A percentile compares a stretch with the other conserved stretches of the same genome.
phyloP scores from a whole-genome alignment of 495 filamentous ascomycete genomes.

The Stereocaulon alpinum region DNA sequence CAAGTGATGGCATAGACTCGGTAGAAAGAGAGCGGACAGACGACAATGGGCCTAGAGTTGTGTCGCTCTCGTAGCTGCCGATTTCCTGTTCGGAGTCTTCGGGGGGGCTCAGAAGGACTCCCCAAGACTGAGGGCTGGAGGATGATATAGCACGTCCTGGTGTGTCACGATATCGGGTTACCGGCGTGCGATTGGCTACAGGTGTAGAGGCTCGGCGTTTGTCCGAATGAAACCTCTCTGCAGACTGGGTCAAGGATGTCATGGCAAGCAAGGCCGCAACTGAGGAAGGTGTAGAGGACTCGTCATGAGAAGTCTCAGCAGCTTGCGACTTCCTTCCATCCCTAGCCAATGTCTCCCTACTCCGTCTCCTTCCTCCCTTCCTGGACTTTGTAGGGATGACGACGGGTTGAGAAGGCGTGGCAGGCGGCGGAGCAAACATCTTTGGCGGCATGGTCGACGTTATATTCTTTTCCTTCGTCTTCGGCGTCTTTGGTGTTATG shows the following conservation, averaged over 20 bases:
- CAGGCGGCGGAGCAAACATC: slow-evolving; percentile 10
- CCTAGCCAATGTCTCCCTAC: not conserved
- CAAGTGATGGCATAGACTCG: slow-evolving; percentile 54
- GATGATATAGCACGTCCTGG: slow-evolving; percentile 12
- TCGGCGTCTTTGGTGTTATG: not conserved
- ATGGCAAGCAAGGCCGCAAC: slow-evolving; percentile 20
- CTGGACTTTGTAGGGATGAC: slow-evolving; percentile 21
- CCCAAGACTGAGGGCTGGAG: slow-evolving; percentile 24
- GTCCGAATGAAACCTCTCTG: not conserved
- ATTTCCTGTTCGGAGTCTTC: slow-evolving; percentile 31
- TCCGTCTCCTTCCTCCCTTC: slow-evolving; percentile 6
- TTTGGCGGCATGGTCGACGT: slow-evolving; percentile 34
- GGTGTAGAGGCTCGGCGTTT: not conserved
- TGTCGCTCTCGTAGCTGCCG: slow-evolving; percentile 29
- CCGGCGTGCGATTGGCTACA: not conserved
- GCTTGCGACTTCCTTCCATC: slow-evolving; percentile 6
- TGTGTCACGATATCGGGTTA: not conserved
- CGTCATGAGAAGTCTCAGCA: slow-evolving; percentile 11
- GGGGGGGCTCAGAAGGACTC: slow-evolving; percentile 39
- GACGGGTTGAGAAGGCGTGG: slow-evolving; percentile 21
- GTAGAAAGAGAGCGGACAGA: slow-evolving; percentile 46
- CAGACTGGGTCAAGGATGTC: slow-evolving; percentile 7
- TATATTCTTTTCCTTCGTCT: slow-evolving; percentile 3
- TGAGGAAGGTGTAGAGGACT: slow-evolving; percentile 15
- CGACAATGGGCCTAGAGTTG: slow-evolving; percentile 29